phyloP scores from a whole-genome alignment of 495 filamentous ascomycete genomes.

The Neurospora sp. region DNA sequence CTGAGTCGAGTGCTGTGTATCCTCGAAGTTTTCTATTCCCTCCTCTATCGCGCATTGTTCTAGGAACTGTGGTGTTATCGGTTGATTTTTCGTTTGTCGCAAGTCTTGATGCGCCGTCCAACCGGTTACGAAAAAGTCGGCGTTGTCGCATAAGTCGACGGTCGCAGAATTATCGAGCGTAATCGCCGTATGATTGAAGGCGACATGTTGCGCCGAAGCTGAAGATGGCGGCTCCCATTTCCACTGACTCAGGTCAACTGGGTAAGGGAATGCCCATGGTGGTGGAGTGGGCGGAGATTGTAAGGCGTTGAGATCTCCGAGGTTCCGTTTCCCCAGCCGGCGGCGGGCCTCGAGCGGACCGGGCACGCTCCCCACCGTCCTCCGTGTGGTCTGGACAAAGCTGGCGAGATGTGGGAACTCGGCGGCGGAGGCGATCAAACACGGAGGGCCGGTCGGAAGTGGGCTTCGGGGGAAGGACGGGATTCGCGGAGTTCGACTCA shows the following conservation, averaged over 20 bases:
- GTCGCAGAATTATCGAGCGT: neutral
- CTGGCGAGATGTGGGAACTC: neutral
- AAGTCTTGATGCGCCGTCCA: neutral
- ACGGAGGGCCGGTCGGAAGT: neutral
- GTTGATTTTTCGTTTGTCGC: neutral
- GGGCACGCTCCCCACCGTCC: constrained; percentile 24
- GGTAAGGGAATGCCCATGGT: constrained; percentile 29
- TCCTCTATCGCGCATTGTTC: neutral
- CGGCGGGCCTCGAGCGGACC: constrained; percentile 44
- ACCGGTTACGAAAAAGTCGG: neutral
- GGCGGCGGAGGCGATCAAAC: neutral
- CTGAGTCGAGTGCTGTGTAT: neutral
- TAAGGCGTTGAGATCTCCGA: constrained; percentile 32
- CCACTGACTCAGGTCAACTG: constrained; percentile 35
- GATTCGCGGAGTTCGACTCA: neutral
- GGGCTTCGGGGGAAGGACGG: neutral
- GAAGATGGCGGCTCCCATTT: constrained; percentile 37
- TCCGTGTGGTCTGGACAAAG: constrained; percentile 5
- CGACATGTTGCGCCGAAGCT: neutral
- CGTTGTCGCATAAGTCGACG: neutral
- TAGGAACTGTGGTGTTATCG: neutral
- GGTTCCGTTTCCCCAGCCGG: constrained; percentile 40
- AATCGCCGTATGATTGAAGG: neutral
- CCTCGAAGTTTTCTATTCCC: neutral
- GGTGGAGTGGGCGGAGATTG: constrained; percentile 26